A percentile compares a stretch with the other conserved stretches of the same genome.
phyloP scores from a whole-genome alignment of 2,329 filamentous ascomycete species.

The Byssothecium circinans region DNA sequence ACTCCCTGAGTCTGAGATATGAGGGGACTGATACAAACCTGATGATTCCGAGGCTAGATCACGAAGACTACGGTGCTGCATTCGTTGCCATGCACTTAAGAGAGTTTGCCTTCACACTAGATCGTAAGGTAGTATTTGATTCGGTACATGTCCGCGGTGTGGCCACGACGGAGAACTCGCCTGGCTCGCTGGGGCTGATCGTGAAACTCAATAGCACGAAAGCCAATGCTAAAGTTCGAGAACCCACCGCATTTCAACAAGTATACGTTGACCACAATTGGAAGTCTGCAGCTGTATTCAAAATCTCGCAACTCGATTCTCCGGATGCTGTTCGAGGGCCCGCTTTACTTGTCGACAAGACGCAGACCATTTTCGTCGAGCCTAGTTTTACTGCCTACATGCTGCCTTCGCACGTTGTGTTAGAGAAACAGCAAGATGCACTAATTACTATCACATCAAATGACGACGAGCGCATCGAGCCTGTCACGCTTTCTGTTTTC shows the following conservation, averaged over 20 bases:
- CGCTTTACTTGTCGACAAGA: conserved; percentile 79
- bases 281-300: conserved; percentile 20
- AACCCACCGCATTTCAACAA: conserved; percentile 1
- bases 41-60: conserved; percentile 75
- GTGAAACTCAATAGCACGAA: conserved; percentile 10
- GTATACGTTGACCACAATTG: conserved; percentile 17
- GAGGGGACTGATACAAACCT: conserved; percentile 82
- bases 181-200: background rate
- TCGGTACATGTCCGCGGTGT: conserved; percentile 48
- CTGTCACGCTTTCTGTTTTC: conserved; percentile 17
- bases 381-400: conserved; percentile 72
- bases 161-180: conserved; percentile 9
- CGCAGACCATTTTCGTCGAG: conserved; percentile 84
- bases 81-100: conserved; percentile 83
- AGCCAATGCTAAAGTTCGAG: conserved; percentile 16
- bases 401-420: conserved; percentile 79
- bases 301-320: background rate
- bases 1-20: conserved; percentile 91
- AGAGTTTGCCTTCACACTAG: conserved; percentile 60
- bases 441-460: background rate
- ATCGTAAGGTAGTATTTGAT: conserved; percentile 31
- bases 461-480: conserved; percentile 6
- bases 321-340: conserved; percentile 65
- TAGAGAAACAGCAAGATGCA: conserved; percentile 52
- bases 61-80: conserved; percentile 78